Evolutionary conservation across 208 protist species (phyloP).

Genomic region (Acanthamoeba healyi): DNA sequence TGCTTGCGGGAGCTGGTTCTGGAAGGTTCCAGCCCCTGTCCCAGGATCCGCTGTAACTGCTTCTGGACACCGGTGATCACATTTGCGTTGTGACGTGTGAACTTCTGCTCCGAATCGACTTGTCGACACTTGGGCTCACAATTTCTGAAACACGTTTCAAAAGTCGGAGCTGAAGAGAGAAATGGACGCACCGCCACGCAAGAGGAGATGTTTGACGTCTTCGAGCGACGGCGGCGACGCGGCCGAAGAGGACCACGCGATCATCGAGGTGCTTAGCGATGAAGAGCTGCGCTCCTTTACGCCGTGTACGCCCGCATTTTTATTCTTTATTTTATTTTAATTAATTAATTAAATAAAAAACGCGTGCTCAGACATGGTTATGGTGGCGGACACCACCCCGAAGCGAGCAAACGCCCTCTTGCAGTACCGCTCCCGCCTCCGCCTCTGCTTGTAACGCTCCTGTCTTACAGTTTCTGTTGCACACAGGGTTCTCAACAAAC

Average conservation of each 20-base stretch:
- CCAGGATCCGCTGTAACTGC: background rate
- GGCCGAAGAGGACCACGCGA: background rate
- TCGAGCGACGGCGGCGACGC: background rate
- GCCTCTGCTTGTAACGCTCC: background rate
- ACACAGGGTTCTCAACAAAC: constrained; percentile 19
- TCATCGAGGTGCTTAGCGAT: background rate
- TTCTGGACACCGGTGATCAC: background rate
- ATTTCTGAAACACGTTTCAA: background rate
- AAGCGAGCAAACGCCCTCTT: constrained; percentile 48
- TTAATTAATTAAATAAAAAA: constrained; percentile 18
- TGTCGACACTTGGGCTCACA: too few relatives aligned
- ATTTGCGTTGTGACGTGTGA: background rate
- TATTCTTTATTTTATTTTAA: background rate
- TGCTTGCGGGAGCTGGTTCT: too few relatives aligned
- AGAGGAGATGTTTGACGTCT: background rate
- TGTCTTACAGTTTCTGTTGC: background rate
- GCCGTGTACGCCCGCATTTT: background rate
- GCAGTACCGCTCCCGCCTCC: background rate
- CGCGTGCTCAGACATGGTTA: background rate
- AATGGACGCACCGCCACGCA: background rate
- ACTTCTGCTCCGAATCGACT: background rate
- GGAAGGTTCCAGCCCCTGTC: too few relatives aligned
- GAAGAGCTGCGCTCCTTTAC: constrained; percentile 34
- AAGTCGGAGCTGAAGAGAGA: background rate
- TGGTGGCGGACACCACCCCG: constrained; percentile 2